phyloP scores from a whole-genome alignment of 148 eudicot genomes.

The Heliamphora exappendiculata region DNA sequence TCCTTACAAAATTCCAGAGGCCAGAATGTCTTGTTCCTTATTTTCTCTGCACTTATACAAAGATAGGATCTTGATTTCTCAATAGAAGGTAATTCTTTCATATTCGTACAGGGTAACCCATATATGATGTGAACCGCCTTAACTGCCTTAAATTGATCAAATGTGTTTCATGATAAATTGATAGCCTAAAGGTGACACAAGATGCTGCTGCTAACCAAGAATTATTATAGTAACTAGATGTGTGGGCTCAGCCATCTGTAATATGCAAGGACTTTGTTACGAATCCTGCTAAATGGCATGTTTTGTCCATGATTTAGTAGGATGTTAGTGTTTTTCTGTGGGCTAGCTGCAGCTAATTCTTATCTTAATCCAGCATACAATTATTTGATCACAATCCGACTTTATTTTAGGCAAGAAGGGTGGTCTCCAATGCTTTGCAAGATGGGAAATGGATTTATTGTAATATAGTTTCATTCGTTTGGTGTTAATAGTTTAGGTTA shows the following conservation, averaged over 20 bases:
- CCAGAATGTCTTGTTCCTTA: background rate
- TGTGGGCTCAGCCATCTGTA: background rate
- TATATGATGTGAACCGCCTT: background rate
- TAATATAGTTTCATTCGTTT: background rate
- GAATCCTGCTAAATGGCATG: too few species aligned
- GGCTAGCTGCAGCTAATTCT: background rate
- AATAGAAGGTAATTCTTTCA: background rate
- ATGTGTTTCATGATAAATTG: background rate
- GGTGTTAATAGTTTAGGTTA: background rate
- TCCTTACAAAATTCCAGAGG: background rate
- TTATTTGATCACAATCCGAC: background rate
- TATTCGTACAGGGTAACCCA: background rate
- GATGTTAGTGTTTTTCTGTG: background rate
- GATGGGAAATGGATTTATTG: too few species aligned
- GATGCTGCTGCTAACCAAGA: background rate
- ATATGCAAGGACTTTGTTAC: background rate
- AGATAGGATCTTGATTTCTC: slow-evolving; percentile 4
- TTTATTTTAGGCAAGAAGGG: background rate
- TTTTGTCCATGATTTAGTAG: background rate
- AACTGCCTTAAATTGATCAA: background rate
- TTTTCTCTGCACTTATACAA: background rate
- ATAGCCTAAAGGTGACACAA: background rate
- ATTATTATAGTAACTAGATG: background rate
- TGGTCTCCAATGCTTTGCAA: background rate
- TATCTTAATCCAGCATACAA: background rate